Conservation (phyloP, 192 early-diverging fungal genomes). For the Irineochytrium annulatum region DNA sequence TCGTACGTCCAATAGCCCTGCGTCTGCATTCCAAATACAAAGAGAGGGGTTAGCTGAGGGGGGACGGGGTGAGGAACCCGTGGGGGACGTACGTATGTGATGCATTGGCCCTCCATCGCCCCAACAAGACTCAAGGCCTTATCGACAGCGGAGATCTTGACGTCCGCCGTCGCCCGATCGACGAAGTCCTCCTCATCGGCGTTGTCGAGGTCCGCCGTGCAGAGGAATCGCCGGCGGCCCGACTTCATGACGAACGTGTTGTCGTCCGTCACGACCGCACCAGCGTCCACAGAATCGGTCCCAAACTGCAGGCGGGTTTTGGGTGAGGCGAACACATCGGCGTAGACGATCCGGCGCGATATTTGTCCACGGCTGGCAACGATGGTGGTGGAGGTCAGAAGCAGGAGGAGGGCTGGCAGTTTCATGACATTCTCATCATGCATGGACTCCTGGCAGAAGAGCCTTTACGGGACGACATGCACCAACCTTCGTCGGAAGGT, state of each 20-base stretch:
- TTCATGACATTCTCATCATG: too few species aligned
- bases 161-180: background rate
- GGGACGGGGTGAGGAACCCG: background rate
- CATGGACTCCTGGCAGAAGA: too few species aligned
- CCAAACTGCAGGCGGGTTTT: background rate
- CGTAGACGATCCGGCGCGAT: background rate
- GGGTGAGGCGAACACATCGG: background rate
- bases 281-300: background rate
- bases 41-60: background rate
- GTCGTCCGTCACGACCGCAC: background rate
- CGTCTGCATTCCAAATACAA: slow-evolving; percentile 2
- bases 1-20: slow-evolving; percentile 78
- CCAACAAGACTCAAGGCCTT: background rate
- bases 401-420: too few species aligned
- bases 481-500: too few species aligned
- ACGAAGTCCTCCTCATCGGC: background rate
- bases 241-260: background rate
- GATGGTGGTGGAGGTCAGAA: too few species aligned
- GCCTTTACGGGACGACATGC: too few species aligned
- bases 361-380: too few species aligned
- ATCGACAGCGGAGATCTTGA: background rate
- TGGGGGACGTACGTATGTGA: background rate
- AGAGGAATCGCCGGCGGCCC: background rate
- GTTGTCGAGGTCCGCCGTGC: background rate
- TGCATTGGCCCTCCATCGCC: background rate